Evolutionary conservation across 371 early-diverging fungal genomes (phyloP).

Genomic region (Blakeslea trispora): DNA sequence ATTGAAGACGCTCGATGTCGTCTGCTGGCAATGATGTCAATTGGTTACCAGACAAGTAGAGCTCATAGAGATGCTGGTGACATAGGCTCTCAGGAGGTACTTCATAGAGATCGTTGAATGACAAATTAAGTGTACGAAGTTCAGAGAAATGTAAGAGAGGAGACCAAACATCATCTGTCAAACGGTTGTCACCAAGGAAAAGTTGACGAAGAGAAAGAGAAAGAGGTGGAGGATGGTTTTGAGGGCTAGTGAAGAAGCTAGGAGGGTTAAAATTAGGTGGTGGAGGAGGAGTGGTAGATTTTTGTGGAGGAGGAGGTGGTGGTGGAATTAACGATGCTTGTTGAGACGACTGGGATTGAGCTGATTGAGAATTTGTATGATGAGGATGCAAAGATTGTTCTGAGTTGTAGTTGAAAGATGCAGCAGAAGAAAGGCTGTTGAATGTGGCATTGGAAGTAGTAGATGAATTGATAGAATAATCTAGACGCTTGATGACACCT

Average conservation of each 20-base stretch:
- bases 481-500: conserved; percentile 22
- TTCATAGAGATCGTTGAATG: conserved; percentile 85
- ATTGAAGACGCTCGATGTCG: conserved; percentile 77
- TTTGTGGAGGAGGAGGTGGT: neutral
- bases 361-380: neutral
- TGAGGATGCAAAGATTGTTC: neutral
- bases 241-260: conserved; percentile 54
- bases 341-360: neutral
- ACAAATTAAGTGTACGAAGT: conserved; percentile 76
- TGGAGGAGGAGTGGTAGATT: conserved; percentile 4
- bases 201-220: conserved; percentile 62
- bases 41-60: conserved; percentile 87
- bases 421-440: neutral
- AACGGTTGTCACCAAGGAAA: conserved; percentile 78
- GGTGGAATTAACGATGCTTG: neutral
- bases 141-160: conserved; percentile 73
- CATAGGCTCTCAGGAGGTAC: conserved; percentile 62
- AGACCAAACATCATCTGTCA: conserved; percentile 81
- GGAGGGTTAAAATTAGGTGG: conserved; percentile 55
- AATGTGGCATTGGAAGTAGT: neutral
- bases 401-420: neutral
- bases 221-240: conserved; percentile 66
- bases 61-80: conserved; percentile 63
- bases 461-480: conserved; percentile 7
- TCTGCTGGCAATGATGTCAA: conserved; percentile 84